Evolutionary conservation across 2,329 filamentous ascomycete genomes (phyloP), one percentile per base, ranked within the genome.

Genomic region (Neofusicoccum laricinum): DNA sequence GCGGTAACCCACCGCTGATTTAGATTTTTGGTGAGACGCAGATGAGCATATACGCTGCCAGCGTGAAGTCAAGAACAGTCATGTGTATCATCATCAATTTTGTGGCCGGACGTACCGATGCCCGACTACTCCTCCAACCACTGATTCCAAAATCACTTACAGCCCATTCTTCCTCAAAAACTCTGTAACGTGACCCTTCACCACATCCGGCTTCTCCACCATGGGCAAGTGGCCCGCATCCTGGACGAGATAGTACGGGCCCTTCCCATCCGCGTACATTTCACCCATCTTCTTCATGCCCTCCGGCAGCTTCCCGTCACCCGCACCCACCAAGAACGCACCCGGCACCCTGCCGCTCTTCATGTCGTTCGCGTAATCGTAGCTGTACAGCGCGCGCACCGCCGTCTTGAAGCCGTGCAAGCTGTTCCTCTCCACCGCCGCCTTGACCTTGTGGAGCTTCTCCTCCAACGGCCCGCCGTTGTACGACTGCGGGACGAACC

Each of bases 211-310:
- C 68, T 86, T 85, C 77, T 96, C 92, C 53, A 88, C 88, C 91
- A 96, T 96, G 0, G 92, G 92, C 71, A 96, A 77, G 79, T 96
- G 92, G 0, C 92, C 92, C 0, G 91, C 87, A 8, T 83, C 79
- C 0, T 90, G 85, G 10, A 96, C 85, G 64, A 90, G 76, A 73
- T 84, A 86, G 68, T 93, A 82, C 0, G 83, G 84, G 0, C 89
- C 75, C 14, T 65, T 66, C 0, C 74, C 75, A 43, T 58, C 67
- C 36, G 43, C 53, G 4, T 61, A 64, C 17, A 68, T 69, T 0
- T 77, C 81, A 63, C 83, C 86, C 83, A 93, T 92, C 14, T 87
- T 87, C 62, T 89, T 87, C 91, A 96, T 96, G 3, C 89, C 90
- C 79, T 88, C 88, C 0, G 91, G 90, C 61, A 96, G 72, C 1